These are phyloP conservation scores for Wickerhamiella australiensis DNA, from an alignment of 805 yeast genomes.

Conservation along the genomic window DNA sequence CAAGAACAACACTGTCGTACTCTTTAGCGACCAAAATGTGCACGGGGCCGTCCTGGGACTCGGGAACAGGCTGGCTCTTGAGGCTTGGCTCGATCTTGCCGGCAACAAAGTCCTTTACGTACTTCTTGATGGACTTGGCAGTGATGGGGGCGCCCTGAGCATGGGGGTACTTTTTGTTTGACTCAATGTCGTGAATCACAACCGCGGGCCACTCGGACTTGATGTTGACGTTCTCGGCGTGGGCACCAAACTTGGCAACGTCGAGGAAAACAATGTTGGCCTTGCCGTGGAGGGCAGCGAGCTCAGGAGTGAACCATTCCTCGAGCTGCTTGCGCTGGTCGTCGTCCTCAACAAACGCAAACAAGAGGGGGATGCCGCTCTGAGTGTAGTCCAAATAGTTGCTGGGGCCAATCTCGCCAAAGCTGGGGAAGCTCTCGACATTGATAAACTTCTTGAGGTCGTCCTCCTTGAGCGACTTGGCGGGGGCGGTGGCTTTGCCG, in stretches of 20 bases:
- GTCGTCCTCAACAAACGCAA: constrained; percentile 65
- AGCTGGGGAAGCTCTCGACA: constrained; percentile 62
- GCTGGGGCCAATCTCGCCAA: constrained; percentile 76
- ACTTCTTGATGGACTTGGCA: constrained; percentile 42
- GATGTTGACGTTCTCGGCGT: constrained; percentile 76
- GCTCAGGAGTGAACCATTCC: constrained; percentile 45
- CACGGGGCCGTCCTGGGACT: constrained; percentile 57
- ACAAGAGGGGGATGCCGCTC: constrained; percentile 67
- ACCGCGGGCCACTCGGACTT: constrained; percentile 73
- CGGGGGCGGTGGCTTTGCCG: constrained; percentile 25
- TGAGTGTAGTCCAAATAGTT: constrained; percentile 66
- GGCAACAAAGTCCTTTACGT: constrained; percentile 48
- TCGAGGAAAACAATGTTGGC: constrained; percentile 82
- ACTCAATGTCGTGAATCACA: constrained; percentile 62
- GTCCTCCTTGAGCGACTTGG: constrained; percentile 26
- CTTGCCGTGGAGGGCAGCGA: constrained; percentile 65
- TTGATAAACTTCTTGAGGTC: constrained; percentile 39
- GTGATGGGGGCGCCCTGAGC: constrained; percentile 46
- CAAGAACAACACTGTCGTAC: constrained; percentile 55
- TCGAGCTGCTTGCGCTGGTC: constrained; percentile 52
- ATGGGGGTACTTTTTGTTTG: constrained; percentile 67
- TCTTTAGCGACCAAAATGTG: constrained; percentile 71
- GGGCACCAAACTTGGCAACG: constrained; percentile 67
- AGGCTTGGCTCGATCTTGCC: constrained; percentile 62
- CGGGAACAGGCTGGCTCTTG: constrained; percentile 81